Evolutionary conservation across 148 eudicot genomes (phyloP), one percentile per base, ranked within the genome.

Genomic region (Chenopodium album): DNA sequence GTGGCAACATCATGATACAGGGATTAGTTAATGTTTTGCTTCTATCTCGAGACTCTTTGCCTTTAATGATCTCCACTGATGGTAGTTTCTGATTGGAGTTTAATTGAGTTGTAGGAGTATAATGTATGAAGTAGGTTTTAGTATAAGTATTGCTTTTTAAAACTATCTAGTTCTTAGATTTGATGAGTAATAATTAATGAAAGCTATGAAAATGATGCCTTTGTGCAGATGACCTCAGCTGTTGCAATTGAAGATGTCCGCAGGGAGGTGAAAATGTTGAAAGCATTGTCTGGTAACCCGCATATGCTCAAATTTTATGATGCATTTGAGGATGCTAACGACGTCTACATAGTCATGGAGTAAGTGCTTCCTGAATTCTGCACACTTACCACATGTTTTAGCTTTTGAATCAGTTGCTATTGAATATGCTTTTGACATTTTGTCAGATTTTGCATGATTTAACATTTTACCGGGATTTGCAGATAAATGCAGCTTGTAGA

Each of bases 161-260:
- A 9, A 6, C 54, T 48, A 29, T 66, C 17, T 22, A 16, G 64
- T 75, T 54, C 32, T 71, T 73, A 26, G 28, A 48, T 73, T 64
- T 66, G 12, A 20, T 28, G 60, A 23, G 34, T 50, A 56, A 65
- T 73, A 78, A 67, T 78, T 41, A 72, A 28, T 63, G 81, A 69
- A 70, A 32, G 32, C 2, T 31, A 31, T 31, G 32, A 2, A 31
- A 31, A 12, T 60, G 64, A 4, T 85, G 75, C 52, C 46, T 56
- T 81, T 84, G 87, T 31, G 77, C 91, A 96, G 99, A 96, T 96
- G 97, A 91, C 94, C 13, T 89, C 97, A 54, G 97, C 99, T 72
- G 94, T 96, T 78, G 91, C 98, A 67, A 89, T 96, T 78, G 99
- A 96, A 90, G 99, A 96, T 92, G 99, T 96, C 46, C 94, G 98